Base-by-base conservation (phyloP, 768 basidiomycete species). In the Chalciporus pseudorubinellus region DNA sequence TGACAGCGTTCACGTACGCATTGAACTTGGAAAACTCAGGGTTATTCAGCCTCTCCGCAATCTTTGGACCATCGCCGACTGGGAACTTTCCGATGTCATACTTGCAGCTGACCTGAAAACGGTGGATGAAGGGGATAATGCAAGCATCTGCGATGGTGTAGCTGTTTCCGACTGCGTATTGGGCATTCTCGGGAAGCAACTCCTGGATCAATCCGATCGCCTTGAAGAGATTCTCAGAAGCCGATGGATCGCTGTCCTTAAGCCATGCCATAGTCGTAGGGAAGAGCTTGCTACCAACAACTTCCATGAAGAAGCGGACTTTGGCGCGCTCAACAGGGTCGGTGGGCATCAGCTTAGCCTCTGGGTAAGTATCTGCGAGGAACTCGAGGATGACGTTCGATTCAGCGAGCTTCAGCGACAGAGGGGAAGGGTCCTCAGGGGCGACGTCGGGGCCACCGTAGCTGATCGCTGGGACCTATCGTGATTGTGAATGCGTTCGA, bases 301-400 rank as follows among this genome's bases (percentile, higher is more conserved):
- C 69, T 50, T 85, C 80, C 62, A 82, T 77, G 69, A 85, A 81
- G 63, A 83, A 80, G 16, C 83, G 81, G 8, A 73, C 78, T 48
- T 74, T 72, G 34, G 85, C 84, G 24, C 81, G 78, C 6, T 58
- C 54, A 28, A 83, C 69, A 3, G 82, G 79, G 60, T 82, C 77
- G 7, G 67, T 61, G 1, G 84, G 83, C 12, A 81, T 73, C 40
- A 83, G 68, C 28, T 57, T 42, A 16, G 75, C 70, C 33, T 71
- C 61, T 4, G 77, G 76, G 59, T 71, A 77, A 40, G 81, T 61
- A 58, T 85, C 84, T 11, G 80, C 82, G 55, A 85, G 58, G 67
- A 86, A 81, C 60, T 86, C 83, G 45, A 85, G 71, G 53, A 85
- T 77, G 21, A 84, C 73, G 39, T 77, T 75, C 2, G 83, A 84